Conservation (phyloP, 805 yeast species). For the Lachancea thermotolerans region DNA sequence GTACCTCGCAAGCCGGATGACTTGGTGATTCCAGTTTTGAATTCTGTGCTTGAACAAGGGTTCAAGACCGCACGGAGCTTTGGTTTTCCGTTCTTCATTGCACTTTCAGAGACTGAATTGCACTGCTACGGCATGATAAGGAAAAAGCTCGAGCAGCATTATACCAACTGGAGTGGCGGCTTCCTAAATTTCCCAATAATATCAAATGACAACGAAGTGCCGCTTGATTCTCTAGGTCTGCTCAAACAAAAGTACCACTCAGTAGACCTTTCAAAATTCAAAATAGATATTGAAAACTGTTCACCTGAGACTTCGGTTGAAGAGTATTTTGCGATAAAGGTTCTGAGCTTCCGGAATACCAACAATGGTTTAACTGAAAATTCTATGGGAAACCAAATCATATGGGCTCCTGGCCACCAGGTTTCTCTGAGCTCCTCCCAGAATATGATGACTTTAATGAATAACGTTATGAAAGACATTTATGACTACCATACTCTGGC, state of each 20-base stretch:
- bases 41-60: constrained; percentile 36
- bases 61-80: constrained; percentile 43
- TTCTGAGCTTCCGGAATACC: neutral
- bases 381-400: neutral
- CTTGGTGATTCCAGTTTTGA: constrained; percentile 56
- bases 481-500: constrained; percentile 15
- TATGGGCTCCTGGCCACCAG: constrained; percentile 24
- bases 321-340: constrained; percentile 20
- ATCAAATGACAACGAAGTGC: constrained; percentile 17
- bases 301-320: constrained; percentile 10
- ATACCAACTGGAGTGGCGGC: constrained; percentile 43
- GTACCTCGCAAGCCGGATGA: constrained; percentile 38
- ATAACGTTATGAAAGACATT: constrained; percentile 19
- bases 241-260: constrained; percentile 20
- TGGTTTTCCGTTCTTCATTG: constrained; percentile 72
- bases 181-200: constrained; percentile 28
- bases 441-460: constrained; percentile 13
- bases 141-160: constrained; percentile 45
- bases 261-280: constrained; percentile 18
- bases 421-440: constrained; percentile 12
- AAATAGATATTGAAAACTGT: constrained; percentile 15
- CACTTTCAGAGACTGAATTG: constrained; percentile 45
- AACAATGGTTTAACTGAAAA: neutral
- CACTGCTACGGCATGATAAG: constrained; percentile 52
- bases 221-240: constrained; percentile 34